These are phyloP conservation scores for Heterobasidion parviporum DNA, from an alignment of 1,284 basidiomycete genomes.

Conservation along the genomic window DNA sequence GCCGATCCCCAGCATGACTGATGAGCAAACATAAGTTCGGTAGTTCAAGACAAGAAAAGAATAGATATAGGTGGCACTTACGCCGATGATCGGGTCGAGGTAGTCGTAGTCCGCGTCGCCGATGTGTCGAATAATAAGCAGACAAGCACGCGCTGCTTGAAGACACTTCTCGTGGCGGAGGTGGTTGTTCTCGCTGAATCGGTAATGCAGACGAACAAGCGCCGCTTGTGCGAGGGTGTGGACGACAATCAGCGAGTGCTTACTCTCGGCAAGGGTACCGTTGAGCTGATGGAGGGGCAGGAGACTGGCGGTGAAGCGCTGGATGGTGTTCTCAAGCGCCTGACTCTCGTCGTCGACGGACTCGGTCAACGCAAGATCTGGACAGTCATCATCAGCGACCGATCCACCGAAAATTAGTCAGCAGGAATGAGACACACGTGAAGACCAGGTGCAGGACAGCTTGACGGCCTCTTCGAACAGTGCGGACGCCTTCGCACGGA, in stretches of 20 bases:
- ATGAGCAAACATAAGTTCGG: neutral
- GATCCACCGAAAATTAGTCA: slow-evolving; percentile 2
- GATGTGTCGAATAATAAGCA: slow-evolving; percentile 51
- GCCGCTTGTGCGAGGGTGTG: slow-evolving; percentile 63
- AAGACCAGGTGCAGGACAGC: slow-evolving; percentile 50
- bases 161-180: slow-evolving; percentile 57
- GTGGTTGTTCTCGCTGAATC: slow-evolving; percentile 50
- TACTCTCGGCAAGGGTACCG: slow-evolving; percentile 47
- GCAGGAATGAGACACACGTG: slow-evolving; percentile 34
- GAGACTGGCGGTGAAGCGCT: slow-evolving; percentile 52
- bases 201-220: slow-evolving; percentile 58
- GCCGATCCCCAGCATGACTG: slow-evolving; percentile 66
- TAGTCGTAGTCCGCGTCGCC: slow-evolving; percentile 56
- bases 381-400: slow-evolving; percentile 13
- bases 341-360: slow-evolving; percentile 49
- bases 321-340: slow-evolving; percentile 52
- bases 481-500: slow-evolving; percentile 68
- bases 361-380: slow-evolving; percentile 29
- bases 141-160: slow-evolving; percentile 48
- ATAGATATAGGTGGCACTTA: slow-evolving; percentile 26
- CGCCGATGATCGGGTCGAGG: slow-evolving; percentile 67
- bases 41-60: slow-evolving; percentile 7
- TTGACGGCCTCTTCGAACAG: slow-evolving; percentile 60
- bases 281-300: slow-evolving; percentile 59
- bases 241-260: slow-evolving; percentile 46